Evolutionary conservation across 164 flowering plant genomes (phyloP), one percentile per base, ranked within the genome.

Genomic region (grape (Vitis vinifera)): DNA sequence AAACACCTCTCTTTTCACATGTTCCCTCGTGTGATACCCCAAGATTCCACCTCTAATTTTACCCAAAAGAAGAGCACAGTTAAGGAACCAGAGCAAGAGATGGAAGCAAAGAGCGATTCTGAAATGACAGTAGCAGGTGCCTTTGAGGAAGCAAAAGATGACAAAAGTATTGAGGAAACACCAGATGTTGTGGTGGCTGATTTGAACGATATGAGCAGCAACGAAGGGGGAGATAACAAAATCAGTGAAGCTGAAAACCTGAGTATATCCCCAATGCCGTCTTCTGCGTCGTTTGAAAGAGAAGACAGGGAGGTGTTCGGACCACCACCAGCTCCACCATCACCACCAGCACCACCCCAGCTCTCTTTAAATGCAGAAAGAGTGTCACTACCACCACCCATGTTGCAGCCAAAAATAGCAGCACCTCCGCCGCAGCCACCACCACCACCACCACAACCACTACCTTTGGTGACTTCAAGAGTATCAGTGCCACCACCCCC

Each of bases 1-100:
- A 86, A 88, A 75, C 85, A 86, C 29, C 88, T 91, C 4, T 75
- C 91, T 16, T 76, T 85, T 61, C 82, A 83, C 73, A 78, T 79
- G 77, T 69, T 75, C 23, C 81, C 90, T 58, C 74, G 77, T 57
- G 71, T 72, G 13, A 74, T 68, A 51, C 62, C 71, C 59, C 73
- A 67, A 27, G 79, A 71, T 19, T 50, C 74, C 31, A 66, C 19
- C 9, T 37, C 44, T 37, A 15, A 50, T n/a, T 14, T n/a, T n/a
- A 73, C 58, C 30, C 64, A 63, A 29, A 73, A 65, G 2, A 55
- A 31, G 53, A 67, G 3, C 17, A 59, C 37, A 3, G 62, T 16
- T 16, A 72, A 67, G 56, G 70, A 77, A 59, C 50, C 70, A 55
- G 58, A 74, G 52, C 30, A 15, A 44, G 72, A 67, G 11, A 14